Base-by-base conservation (phyloP, 2,329 filamentous ascomycete genomes). In the Fusarium acutatum region DNA sequence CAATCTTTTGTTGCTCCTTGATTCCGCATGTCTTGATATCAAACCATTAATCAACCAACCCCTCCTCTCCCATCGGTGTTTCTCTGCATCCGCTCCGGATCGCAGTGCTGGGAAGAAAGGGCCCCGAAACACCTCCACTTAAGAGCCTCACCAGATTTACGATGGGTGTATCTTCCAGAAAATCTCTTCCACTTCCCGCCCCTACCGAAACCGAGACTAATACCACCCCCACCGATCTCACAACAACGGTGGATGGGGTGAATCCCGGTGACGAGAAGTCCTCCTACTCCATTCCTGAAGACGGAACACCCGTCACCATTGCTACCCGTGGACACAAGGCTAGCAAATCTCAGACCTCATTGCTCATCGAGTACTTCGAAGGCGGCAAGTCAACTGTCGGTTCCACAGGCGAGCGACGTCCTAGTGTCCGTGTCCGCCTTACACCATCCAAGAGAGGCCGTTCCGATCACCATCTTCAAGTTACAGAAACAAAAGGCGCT, bases 301-400 rank as follows among this genome's bases (percentile, higher is more conserved):
- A 96, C 89, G 94, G 94, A 80, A 96, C 93, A 60, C 95, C 95
- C 46, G 92, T 99, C 79, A 98, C 94, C 69, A 97, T 99, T 81
- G 91, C 92, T 80, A 97, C 96, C 49, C 90, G 89, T 68, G 87
- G 89, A 77, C 88, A 89, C 80, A 85, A 84, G 73, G 79, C 86
- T 71, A 88, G 85, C 79, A 84, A 89, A 77, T 97, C 94, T 50
- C 95, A 97, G 84, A 97, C 95, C 41, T 97, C 94, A 64, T 87
- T 98, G 75, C 87, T 98, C 78, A 98, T 98, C 79, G 95, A 98
- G 84, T 97, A 97, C 83, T 98, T 97, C 79, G 95, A 97, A 84
- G 93, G 91, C 75, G 90, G 92, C 72, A 95, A 94, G 62, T 76
- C 67, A 47, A 83, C 87, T 64, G 85, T 86, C 72, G 81, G 83